A percentile compares a stretch with the other conserved stretches of the same genome.
These are phyloP conservation scores for Penicillium argentinense DNA, from an alignment of 495 filamentous ascomycete species.

Conservation along the genomic window DNA sequence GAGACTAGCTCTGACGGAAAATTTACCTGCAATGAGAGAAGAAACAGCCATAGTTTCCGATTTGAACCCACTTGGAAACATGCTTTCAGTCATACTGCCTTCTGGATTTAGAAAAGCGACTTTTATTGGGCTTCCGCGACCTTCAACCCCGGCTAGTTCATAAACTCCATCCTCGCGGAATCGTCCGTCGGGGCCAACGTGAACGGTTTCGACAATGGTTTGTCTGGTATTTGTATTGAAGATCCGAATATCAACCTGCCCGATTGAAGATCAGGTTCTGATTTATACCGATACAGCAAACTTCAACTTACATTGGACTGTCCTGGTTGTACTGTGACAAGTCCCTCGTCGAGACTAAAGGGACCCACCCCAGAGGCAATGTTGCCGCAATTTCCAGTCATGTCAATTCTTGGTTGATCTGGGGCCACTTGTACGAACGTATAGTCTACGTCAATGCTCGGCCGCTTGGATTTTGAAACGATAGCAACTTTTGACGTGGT, in stretches of 20 bases:
- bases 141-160: slow-evolving; percentile 26
- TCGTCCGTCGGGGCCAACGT: slow-evolving; percentile 16
- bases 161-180: slow-evolving; percentile 28
- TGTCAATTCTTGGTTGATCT: slow-evolving; percentile 30
- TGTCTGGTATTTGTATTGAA: slow-evolving; percentile 34
- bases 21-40: neutral
- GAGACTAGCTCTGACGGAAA: slow-evolving; percentile 24
- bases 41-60: slow-evolving; percentile 20
- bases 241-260: slow-evolving; percentile 29
- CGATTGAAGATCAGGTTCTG: too few relatives aligned
- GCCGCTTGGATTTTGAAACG: slow-evolving; percentile 24
- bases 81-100: slow-evolving; percentile 32
- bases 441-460: slow-evolving; percentile 37
- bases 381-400: slow-evolving; percentile 44
- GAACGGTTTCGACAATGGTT: slow-evolving; percentile 27
- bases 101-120: slow-evolving; percentile 28
- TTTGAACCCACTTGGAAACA: slow-evolving; percentile 29
- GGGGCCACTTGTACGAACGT: slow-evolving; percentile 38
- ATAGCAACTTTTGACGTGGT: slow-evolving; percentile 43
- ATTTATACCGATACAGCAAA: neutral
- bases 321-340: slow-evolving; percentile 21
- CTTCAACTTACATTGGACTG: slow-evolving; percentile 21
- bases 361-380: slow-evolving; percentile 38
- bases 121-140: slow-evolving; percentile 26
- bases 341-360: slow-evolving; percentile 36